Evolutionary conservation across 352 stramenopile genomes (phyloP).

Genomic region (Phytophthora agathidicida): DNA sequence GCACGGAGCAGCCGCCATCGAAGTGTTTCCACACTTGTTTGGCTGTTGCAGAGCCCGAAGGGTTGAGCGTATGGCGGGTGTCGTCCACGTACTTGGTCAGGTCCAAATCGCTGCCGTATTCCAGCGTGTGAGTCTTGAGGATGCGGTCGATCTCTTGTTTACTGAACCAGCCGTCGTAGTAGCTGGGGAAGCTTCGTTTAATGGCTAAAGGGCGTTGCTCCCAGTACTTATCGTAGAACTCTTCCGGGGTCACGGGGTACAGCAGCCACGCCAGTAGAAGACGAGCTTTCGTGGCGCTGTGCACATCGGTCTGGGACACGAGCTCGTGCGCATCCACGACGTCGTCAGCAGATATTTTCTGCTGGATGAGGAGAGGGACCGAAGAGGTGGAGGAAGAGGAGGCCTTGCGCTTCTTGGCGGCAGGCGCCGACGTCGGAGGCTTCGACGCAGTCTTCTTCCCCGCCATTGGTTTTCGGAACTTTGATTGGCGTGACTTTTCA

Average conservation of each 20-base stretch:
- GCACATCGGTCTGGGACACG: conserved; percentile 58
- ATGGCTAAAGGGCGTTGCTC: conserved; percentile 92
- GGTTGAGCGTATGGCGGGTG: conserved; percentile 74
- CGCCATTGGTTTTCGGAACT: conserved; percentile 35
- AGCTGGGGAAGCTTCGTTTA: conserved; percentile 64
- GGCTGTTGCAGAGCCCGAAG: conserved; percentile 50
- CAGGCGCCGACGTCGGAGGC: conserved; percentile 13
- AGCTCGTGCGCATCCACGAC: conserved; percentile 65
- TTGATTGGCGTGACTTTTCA: conserved; percentile 12
- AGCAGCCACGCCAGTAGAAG: conserved; percentile 89
- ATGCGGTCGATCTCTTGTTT: conserved; percentile 77
- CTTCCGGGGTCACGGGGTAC: conserved; percentile 74
- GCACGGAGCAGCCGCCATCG: conserved; percentile 89
- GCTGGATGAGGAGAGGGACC: conserved; percentile 46
- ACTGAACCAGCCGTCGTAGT: conserved; percentile 86
- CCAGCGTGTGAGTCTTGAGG: conserved; percentile 74
- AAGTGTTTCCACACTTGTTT: conserved; percentile 86
- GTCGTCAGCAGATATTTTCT: conserved; percentile 52
- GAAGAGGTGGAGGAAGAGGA: conserved; percentile 30
- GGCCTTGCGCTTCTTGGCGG: conserved; percentile 65
- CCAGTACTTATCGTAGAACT: conserved; percentile 95
- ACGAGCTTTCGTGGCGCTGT: conserved; percentile 72
- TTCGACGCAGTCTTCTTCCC: conserved; percentile 45
- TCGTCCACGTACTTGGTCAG: conserved; percentile 90
- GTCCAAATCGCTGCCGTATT: conserved; percentile 86